Percentiles rank a stretch among this genome's conserved stretches.
phyloP scores from a whole-genome alignment of 306 rosid species.

The Crataegus laevigata region DNA sequence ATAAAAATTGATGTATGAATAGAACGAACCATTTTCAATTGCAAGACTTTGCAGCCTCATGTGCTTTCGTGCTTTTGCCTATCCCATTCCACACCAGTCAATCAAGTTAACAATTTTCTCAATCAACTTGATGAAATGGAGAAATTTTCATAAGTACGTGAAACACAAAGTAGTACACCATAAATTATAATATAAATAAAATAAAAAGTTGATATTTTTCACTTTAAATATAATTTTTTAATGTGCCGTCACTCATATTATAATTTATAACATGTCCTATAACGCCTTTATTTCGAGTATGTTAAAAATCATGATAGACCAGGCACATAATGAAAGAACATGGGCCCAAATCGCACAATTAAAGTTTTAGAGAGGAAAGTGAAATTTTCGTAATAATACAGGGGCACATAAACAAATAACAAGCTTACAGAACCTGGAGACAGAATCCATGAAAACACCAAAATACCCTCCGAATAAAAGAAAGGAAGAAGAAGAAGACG shows the following conservation, averaged over 20 bases:
- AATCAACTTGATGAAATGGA: neutral
- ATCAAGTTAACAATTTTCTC: neutral
- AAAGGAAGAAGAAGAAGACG: neutral
- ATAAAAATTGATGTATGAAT: no score
- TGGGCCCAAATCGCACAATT: neutral
- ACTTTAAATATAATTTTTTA: no score
- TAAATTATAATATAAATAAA: no score
- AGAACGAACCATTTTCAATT: no score
- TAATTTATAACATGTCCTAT: fast-evolving
- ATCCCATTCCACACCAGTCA: neutral
- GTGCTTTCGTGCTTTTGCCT: neutral
- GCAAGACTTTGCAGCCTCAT: neutral
- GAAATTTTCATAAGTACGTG: neutral
- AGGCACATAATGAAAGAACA: neutral
- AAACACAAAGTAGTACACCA: no score
- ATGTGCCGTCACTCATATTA: neutral
- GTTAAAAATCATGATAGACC: neutral
- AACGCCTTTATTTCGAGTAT: fast-evolving
- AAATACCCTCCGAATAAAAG: neutral
- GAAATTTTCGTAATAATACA: neutral
- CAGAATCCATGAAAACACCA: neutral
- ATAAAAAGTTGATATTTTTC: no score
- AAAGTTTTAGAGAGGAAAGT: neutral
- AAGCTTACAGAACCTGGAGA: neutral
- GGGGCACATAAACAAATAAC: neutral